Percentiles rank a stretch among this genome's conserved stretches.
phyloP scores from a whole-genome alignment of 1,139 yeast species.

The Pichia sp. region DNA sequence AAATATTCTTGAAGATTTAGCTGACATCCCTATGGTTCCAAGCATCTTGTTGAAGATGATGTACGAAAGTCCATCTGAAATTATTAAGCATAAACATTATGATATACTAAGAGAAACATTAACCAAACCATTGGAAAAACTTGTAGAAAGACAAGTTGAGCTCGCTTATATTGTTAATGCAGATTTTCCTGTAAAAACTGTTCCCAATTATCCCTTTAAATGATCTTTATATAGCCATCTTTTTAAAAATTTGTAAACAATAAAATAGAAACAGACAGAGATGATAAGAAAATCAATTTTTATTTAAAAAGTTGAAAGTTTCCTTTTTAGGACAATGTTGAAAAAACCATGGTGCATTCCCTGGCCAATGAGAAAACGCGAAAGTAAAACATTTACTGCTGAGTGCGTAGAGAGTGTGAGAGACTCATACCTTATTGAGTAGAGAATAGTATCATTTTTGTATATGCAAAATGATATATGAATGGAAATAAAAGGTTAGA shows the following conservation, averaged over 20 bases:
- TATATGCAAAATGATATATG: too few relatives aligned
- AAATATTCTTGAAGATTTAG: conserved; percentile 52
- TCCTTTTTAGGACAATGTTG: too few relatives aligned
- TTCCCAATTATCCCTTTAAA: conserved; percentile 53
- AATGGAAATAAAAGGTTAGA: too few relatives aligned
- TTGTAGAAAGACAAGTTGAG: conserved; percentile 50
- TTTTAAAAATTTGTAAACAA: conserved; percentile 15
- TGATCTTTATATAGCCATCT: background rate
- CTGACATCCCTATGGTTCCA: conserved; percentile 64
- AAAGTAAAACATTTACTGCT: too few relatives aligned
- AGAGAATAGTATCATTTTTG: too few relatives aligned
- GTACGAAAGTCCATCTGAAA: conserved; percentile 55
- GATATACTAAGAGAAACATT: conserved; percentile 49
- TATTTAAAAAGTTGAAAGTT: too few relatives aligned
- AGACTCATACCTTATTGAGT: too few relatives aligned
- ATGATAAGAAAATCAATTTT: too few relatives aligned
- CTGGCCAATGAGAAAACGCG: too few relatives aligned
- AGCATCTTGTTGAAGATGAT: conserved; percentile 50
- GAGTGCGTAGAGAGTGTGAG: too few relatives aligned
- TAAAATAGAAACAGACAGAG: too few relatives aligned
- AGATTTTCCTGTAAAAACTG: conserved; percentile 34
- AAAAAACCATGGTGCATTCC: too few relatives aligned
- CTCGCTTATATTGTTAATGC: conserved; percentile 32
- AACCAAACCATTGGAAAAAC: conserved; percentile 43
- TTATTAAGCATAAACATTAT: conserved; percentile 54